phyloP scores from a whole-genome alignment of 116 monocot genomes.

The Phalaenopsis hybrid region DNA sequence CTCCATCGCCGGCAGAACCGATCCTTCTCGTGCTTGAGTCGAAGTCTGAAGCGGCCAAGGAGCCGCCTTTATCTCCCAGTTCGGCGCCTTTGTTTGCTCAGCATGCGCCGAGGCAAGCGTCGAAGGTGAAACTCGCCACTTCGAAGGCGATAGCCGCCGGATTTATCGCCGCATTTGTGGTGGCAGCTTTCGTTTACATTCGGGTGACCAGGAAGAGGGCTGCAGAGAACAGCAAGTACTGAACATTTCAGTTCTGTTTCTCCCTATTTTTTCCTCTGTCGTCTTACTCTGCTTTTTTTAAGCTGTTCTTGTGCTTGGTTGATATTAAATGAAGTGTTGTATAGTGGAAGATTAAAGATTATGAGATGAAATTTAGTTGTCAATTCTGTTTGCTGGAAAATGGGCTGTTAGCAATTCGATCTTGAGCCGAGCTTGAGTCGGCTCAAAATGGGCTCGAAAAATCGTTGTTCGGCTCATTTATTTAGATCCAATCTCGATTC shows the following conservation, averaged over 20 bases:
- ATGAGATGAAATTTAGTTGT: background rate
- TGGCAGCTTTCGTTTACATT: constrained; percentile 29
- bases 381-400: no score
- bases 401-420: no score
- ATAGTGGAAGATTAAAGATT: background rate
- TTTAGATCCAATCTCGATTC: no score
- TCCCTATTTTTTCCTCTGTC: background rate
- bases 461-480: no score
- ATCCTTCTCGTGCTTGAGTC: background rate
- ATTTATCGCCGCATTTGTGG: constrained; percentile 27
- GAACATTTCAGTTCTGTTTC: background rate
- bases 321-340: no score
- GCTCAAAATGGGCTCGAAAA: no score
- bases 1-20: background rate
- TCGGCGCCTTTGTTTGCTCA: background rate
- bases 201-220: constrained; percentile 36
- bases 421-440: no score
- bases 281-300: background rate
- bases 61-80: background rate
- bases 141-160: constrained; percentile 34
- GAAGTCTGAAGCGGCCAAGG: background rate
- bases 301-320: no score
- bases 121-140: constrained; percentile 18
- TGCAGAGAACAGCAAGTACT: constrained; percentile 12
- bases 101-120: background rate